phyloP scores from a whole-genome alignment of 2,329 filamentous ascomycete genomes.

The Paraphoma sp. region DNA sequence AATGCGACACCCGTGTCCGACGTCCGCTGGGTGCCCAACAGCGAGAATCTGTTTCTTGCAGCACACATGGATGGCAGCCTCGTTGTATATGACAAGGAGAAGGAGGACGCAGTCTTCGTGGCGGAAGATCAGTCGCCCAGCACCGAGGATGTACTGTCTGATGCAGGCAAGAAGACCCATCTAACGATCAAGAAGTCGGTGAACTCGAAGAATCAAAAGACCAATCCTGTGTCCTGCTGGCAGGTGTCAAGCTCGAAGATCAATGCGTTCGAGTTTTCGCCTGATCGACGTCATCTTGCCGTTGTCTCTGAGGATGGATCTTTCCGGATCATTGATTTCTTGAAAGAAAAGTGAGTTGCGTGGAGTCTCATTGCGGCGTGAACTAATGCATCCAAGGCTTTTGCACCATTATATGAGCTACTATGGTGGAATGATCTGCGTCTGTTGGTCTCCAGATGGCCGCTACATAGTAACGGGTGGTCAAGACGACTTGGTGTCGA shows the following conservation, averaged over 20 bases:
- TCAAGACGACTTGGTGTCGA: slow-evolving; percentile 94
- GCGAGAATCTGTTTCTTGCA: slow-evolving; percentile 90
- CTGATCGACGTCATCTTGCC: slow-evolving; percentile 84
- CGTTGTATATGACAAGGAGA: slow-evolving; percentile 97
- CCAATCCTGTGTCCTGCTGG: slow-evolving; percentile 91
- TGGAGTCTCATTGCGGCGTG: background rate
- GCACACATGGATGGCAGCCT: slow-evolving; percentile 90
- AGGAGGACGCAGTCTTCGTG: slow-evolving; percentile 82
- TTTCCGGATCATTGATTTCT: slow-evolving; percentile 87
- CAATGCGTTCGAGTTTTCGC: slow-evolving; percentile 91
- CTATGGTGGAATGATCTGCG: slow-evolving; percentile 90
- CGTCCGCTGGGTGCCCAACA: slow-evolving; percentile 92
- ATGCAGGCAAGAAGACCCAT: slow-evolving; percentile 46
- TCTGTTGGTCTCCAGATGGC: slow-evolving; percentile 97
- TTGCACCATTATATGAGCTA: slow-evolving; percentile 87
- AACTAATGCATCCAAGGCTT: slow-evolving; percentile 61
- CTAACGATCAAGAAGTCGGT: slow-evolving; percentile 89
- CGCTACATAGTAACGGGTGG: slow-evolving; percentile 95
- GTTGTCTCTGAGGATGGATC: slow-evolving; percentile 92
- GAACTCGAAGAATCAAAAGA: slow-evolving; percentile 90
- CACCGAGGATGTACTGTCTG: slow-evolving; percentile 31
- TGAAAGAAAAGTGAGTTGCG: slow-evolving; percentile 79
- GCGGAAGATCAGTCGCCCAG: slow-evolving; percentile 63
- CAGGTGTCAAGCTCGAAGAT: slow-evolving; percentile 89
- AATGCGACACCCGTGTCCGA: slow-evolving; percentile 84